These are phyloP conservation scores for Fusarium sp. DNA, from an alignment of 2,329 filamentous ascomycete species.

Conservation along the genomic window DNA sequence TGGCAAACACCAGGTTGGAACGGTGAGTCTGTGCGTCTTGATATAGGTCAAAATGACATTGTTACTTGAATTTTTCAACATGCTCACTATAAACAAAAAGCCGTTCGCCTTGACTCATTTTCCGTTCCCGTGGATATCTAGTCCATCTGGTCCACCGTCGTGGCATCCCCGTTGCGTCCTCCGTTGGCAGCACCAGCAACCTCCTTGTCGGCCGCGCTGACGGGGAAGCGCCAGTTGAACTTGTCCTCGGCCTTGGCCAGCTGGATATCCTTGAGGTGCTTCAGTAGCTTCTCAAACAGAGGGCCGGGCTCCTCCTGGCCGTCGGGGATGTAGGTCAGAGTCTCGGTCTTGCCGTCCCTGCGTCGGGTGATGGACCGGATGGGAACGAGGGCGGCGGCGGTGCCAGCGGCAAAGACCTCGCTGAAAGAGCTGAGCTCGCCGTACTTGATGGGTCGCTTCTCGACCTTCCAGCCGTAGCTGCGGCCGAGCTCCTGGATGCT, in stretches of 20 bases:
- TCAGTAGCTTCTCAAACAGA: slow-evolving; percentile 77
- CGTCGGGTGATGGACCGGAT: slow-evolving; percentile 89
- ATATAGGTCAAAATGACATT: neutral
- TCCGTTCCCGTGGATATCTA: slow-evolving; percentile 16
- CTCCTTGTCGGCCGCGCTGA: slow-evolving; percentile 60
- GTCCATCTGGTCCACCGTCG: slow-evolving; percentile 51
- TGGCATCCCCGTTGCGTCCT: slow-evolving; percentile 35
- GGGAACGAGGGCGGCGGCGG: slow-evolving; percentile 89
- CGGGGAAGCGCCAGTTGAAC: slow-evolving; percentile 76
- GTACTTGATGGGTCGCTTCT: slow-evolving; percentile 78
- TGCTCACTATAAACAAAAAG: slow-evolving; percentile 10
- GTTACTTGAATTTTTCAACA: neutral
- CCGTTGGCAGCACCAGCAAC: slow-evolving; percentile 45
- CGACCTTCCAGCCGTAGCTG: slow-evolving; percentile 86
- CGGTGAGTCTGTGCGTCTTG: neutral
- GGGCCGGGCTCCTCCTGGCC: slow-evolving; percentile 77
- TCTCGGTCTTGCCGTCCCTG: slow-evolving; percentile 56
- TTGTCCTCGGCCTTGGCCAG: slow-evolving; percentile 80
- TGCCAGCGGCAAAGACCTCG: slow-evolving; percentile 93
- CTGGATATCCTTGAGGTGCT: slow-evolving; percentile 87
- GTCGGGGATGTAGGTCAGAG: slow-evolving; percentile 66
- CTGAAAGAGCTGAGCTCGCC: slow-evolving; percentile 64
- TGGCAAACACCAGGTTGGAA: neutral
- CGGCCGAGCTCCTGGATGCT: slow-evolving; percentile 81
- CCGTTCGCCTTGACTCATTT: slow-evolving; percentile 3